These are phyloP conservation scores for Mucor irregularis DNA, from an alignment of 371 early-diverging fungal genomes.

Conservation along the genomic window DNA sequence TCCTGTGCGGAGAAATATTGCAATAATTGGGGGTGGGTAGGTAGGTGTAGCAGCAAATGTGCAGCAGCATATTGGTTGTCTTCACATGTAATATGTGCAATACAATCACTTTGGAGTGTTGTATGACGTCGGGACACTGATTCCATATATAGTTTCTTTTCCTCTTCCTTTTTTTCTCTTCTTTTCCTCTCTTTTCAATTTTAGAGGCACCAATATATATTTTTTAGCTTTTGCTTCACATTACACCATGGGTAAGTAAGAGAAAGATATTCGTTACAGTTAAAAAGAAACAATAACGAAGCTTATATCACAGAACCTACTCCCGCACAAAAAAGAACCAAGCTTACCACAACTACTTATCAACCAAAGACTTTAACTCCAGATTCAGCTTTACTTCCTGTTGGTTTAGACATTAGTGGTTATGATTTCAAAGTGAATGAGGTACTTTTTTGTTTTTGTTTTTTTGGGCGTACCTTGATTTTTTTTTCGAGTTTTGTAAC, in stretches of 20 bases:
- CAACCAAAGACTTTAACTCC: constrained; percentile 7
- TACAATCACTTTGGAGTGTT: no score
- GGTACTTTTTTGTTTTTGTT: no score
- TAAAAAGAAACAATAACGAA: not conserved
- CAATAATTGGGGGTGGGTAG: no score
- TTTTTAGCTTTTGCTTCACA: not conserved
- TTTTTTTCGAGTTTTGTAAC: no score
- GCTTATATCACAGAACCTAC: not conserved
- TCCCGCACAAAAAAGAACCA: constrained; percentile 4
- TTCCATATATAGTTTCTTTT: no score
- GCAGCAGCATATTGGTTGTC: no score
- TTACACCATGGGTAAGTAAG: not conserved
- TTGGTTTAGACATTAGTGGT: constrained; percentile 15
- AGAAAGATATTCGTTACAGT: not conserved
- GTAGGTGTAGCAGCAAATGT: no score
- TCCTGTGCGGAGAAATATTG: no score
- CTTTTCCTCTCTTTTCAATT: not conserved
- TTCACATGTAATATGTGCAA: no score
- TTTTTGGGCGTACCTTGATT: no score
- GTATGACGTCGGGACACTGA: no score
- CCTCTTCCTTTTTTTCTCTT: not conserved
- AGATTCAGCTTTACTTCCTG: constrained; percentile 13
- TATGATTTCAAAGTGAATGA: constrained; percentile 27
- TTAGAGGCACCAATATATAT: not conserved
- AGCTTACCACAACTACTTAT: constrained; percentile 1